Base-by-base conservation (phyloP, 83 land plant species). In the Picea abies region DNA sequence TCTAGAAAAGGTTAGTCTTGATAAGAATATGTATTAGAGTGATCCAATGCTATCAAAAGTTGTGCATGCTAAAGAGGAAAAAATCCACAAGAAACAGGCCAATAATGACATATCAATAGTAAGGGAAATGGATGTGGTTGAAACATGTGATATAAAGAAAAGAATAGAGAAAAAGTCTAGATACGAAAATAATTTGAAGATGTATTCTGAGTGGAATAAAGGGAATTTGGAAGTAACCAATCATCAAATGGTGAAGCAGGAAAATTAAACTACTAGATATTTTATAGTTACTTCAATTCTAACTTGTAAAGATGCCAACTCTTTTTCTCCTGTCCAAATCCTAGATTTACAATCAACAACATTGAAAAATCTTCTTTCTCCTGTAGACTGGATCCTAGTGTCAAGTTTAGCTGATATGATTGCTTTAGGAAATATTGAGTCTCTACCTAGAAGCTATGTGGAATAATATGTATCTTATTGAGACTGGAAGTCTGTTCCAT, bases 401-500 rank as follows among this genome's bases (percentile, higher is more conserved):
- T 32, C 35, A 32, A 32, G 35, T 32, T 32, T 32, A 32, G 35
- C 1, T 32, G 2, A 32, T 32, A 32, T 32, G 1, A 32, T 32
- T 32, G 1, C 35, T 32, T 32, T 32, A 32, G 35, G 35, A 32
- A 32, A 32, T 32, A 32, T 32, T 32, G 35, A 32, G 35, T 32
- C 35, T 32, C 35, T 32, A 32, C 35, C 35, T 32, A 32, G 35
- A 32, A 32, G 35, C 35, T 32, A 32, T 32, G 35, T 32, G 35
- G 35, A 32, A 32, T 32, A 1, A 1, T 52, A 67, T 6, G 5
- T 85, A 64, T 78, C 47, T 39, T 82, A 84, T 44, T 62, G 85
- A 12, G 92, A 87, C 14, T 92, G 90, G 92, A 92, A 92, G 52
- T 84, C 86, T 60, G 86, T 93, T 73, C 85, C 91, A 67, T 87